Evolutionary conservation across 1,284 basidiomycete genomes (phyloP).

Genomic region (Irpex rosettiformis): DNA sequence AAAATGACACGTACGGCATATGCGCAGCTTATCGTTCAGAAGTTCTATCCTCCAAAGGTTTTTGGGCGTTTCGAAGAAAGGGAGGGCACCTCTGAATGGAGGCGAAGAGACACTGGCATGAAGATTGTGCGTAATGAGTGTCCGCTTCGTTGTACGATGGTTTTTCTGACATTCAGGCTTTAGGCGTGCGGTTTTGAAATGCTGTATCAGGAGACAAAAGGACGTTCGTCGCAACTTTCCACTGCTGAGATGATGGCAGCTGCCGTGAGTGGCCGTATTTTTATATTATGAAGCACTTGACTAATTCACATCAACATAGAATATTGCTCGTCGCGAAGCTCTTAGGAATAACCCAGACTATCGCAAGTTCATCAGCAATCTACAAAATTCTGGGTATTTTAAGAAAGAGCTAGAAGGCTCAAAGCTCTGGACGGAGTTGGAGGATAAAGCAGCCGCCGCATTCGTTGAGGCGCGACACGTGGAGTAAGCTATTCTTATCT

Average conservation of each 20-base stretch:
- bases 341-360: constrained; percentile 66
- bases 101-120: constrained; percentile 84
- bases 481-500: constrained; percentile 49
- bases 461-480: constrained; percentile 63
- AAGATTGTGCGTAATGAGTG: constrained; percentile 63
- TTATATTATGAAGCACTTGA: constrained; percentile 17
- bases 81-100: constrained; percentile 62
- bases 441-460: constrained; percentile 63
- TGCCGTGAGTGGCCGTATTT: constrained; percentile 1
- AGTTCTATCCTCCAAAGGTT: constrained; percentile 87
- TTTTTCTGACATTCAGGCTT: background rate
- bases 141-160: background rate
- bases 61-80: constrained; percentile 76
- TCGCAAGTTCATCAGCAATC: constrained; percentile 60
- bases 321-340: constrained; percentile 59
- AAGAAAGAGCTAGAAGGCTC: constrained; percentile 74
- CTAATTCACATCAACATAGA: constrained; percentile 32
- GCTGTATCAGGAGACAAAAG: constrained; percentile 81
- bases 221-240: constrained; percentile 34
- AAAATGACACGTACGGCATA: constrained; percentile 88
- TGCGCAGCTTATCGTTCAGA: constrained; percentile 88
- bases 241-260: constrained; percentile 45
- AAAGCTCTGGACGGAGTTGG: constrained; percentile 66
- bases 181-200: constrained; percentile 95
- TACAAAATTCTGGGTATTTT: constrained; percentile 72